These are phyloP conservation scores for Dioszegia aurantiaca DNA, from an alignment of 768 basidiomycete species.

Conservation along the genomic window DNA sequence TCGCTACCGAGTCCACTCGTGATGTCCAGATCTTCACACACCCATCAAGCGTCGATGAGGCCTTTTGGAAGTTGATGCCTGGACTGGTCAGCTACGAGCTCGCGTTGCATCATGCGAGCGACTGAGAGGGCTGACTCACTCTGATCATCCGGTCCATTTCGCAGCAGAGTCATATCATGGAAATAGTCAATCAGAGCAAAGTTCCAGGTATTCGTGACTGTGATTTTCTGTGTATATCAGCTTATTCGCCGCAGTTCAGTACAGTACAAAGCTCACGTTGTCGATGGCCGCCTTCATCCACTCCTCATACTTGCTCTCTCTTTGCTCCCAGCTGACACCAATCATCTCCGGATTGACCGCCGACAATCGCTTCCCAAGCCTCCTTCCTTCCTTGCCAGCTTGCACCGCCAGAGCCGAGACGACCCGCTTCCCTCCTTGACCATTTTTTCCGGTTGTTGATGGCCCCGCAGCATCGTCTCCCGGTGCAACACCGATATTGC, in stretches of 20 bases:
- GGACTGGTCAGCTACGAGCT: slow-evolving; percentile 4
- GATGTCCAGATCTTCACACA: slow-evolving; percentile 99
- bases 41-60: slow-evolving; percentile 92
- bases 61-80: slow-evolving; percentile 95
- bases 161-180: slow-evolving; percentile 91
- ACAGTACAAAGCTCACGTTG: slow-evolving; percentile 62
- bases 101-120: no score
- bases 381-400: slow-evolving; percentile 53
- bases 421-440: slow-evolving; percentile 21
- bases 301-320: slow-evolving; percentile 91
- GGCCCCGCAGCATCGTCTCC: slow-evolving; percentile 11
- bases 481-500: slow-evolving; percentile 23
- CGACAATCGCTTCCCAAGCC: slow-evolving; percentile 54
- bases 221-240: slow-evolving; percentile 80
- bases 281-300: slow-evolving; percentile 99
- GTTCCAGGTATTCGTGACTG: slow-evolving; percentile 93
- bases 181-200: slow-evolving; percentile 98
- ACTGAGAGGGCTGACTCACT: slow-evolving; percentile 31
- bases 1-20: slow-evolving; percentile 92
- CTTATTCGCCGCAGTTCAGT: neutral
- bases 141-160: slow-evolving; percentile 81
- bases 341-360: slow-evolving; percentile 17
- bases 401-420: slow-evolving; percentile 51
- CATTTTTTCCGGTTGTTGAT: slow-evolving; percentile 54
- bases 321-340: slow-evolving; percentile 62